phyloP scores from a whole-genome alignment of 1,284 basidiomycete species.

The Leccinum subfulvum region DNA sequence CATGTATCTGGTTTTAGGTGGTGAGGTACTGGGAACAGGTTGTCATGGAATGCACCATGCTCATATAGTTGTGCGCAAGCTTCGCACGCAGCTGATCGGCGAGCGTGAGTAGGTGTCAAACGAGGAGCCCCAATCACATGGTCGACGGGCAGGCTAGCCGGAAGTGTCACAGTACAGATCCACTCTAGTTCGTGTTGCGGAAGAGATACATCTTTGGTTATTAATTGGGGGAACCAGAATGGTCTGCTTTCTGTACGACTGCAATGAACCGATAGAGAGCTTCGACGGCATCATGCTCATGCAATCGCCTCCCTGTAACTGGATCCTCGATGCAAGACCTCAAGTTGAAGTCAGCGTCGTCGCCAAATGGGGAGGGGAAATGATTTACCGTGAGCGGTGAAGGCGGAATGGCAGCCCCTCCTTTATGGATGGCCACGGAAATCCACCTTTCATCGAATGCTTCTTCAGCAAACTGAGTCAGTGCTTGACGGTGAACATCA shows the following conservation, averaged over 20 bases:
- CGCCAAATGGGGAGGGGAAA: constrained; percentile 46
- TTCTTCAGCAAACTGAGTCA: constrained; percentile 38
- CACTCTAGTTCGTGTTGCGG: constrained; percentile 26
- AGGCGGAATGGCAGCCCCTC: constrained; percentile 47
- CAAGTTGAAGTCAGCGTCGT: constrained; percentile 41
- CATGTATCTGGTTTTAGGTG: constrained; percentile 6
- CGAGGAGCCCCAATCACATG: constrained; percentile 45
- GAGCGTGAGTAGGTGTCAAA: constrained; percentile 49
- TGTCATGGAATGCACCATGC: constrained; percentile 49
- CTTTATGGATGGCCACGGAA: constrained; percentile 38
- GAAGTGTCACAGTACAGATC: constrained; percentile 52
- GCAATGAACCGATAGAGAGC: constrained; percentile 54
- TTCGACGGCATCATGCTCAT: constrained; percentile 50
- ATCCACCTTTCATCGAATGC: constrained; percentile 43
- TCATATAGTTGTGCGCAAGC: constrained; percentile 53
- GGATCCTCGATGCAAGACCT: constrained; percentile 44
- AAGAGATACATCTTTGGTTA: constrained; percentile 21
- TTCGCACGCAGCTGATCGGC: constrained; percentile 54
- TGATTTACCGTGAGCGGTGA: constrained; percentile 39
- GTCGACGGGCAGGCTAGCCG: constrained; percentile 40
- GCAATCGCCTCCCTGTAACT: constrained; percentile 55
- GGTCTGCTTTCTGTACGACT: constrained; percentile 14
- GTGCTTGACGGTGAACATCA: constrained; percentile 50
- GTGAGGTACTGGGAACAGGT: constrained; percentile 43
- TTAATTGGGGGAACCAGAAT: constrained; percentile 41